Conservation (phyloP, 1,284 basidiomycete genomes). For the Taiwanofungus camphoratus region DNA sequence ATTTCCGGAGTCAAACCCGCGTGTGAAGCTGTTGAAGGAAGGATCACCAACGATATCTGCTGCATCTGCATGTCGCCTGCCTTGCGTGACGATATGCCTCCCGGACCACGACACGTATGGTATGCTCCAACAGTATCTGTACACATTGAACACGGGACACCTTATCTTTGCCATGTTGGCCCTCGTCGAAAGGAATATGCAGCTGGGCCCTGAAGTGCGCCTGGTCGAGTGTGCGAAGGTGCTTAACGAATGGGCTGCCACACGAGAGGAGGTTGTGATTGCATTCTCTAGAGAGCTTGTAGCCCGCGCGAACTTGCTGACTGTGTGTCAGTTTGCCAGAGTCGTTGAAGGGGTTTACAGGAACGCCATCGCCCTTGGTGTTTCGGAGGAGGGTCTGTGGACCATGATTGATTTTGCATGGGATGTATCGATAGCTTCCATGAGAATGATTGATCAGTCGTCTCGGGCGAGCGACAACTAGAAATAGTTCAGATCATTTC, state of each 20-base stretch:
- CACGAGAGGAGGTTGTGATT: not conserved
- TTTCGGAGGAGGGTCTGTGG: constrained; percentile 14
- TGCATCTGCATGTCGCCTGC: constrained; percentile 12
- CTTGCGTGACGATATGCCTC: constrained; percentile 16
- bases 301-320: not conserved
- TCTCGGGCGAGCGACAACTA: not conserved
- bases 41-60: not conserved
- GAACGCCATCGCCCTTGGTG: constrained; percentile 15
- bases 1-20: constrained; percentile 9
- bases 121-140: constrained; percentile 15
- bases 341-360: constrained; percentile 11
- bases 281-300: constrained; percentile 2
- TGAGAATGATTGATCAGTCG: not conserved
- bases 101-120: constrained; percentile 14
- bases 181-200: not conserved
- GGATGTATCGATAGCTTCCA: not conserved
- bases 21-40: constrained; percentile 1
- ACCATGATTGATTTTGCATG: not conserved
- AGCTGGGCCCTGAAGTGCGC: not conserved
- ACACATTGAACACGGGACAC: constrained; percentile 8
- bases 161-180: constrained; percentile 1
- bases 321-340: constrained; percentile 9
- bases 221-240: not conserved
- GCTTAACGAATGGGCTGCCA: not conserved
- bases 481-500: not conserved